Base-by-base conservation (phyloP, 768 basidiomycete species). In the Candolleomyces eurysporus region DNA sequence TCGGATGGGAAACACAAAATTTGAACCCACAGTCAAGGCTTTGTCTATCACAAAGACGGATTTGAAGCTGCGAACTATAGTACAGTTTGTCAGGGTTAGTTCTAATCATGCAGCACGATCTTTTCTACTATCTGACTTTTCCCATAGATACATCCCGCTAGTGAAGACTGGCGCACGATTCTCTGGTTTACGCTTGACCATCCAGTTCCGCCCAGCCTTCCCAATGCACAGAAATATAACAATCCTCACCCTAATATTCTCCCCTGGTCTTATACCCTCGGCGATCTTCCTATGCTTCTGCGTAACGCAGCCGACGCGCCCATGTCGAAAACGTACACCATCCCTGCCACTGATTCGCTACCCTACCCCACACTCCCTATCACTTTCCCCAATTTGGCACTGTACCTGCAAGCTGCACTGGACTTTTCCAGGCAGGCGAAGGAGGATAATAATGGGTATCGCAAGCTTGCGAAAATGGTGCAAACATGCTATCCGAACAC, bases 161-260 rank as follows among this genome's bases (percentile, higher is more conserved):
- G 86, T 0, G 67, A 74, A 5, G 84, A 86, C 17, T 94, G 92
- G 92, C 82, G 88, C 58, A 86, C 87, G 10, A 75, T 93, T 21
- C 71, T 93, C 16, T 93, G 91, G 81, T 84, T 94, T 65, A 87
- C 89, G 1, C 82, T 91, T 58, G 92, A 94, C 67, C 78, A 86
- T 66, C 84, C 86, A 1, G 69, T 84, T 2, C 88, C 90, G 31
- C 66, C 76, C 4, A 76, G 75, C 13, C 61, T 78, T 13, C 78
- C 74, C 5, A 75, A 76, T 43, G 76, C 79, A 2, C 71, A 77
- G 66, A 84, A 78, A 69, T 87, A 79, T 66, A 76, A 74, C 1
- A 84, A 81, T 58, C 78, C 78, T 58, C 89, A 91, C 64, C 85
- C 89, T 6, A 86, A 80, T 62, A 68, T 82, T 3, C 77, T 94